Conservation (phyloP, 108 stramenopile genomes). For the Skeletonema tropicum region DNA sequence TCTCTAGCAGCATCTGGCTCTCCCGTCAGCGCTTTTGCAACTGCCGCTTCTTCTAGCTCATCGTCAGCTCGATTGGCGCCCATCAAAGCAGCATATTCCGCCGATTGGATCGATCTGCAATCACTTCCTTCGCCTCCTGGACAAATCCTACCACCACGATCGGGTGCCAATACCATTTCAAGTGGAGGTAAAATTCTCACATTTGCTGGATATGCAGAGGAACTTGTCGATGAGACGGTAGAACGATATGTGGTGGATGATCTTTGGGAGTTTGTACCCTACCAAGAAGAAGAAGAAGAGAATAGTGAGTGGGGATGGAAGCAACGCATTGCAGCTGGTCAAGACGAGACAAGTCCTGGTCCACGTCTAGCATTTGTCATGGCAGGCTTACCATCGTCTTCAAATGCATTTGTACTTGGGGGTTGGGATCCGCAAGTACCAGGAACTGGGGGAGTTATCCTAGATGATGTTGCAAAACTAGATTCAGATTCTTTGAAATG, state of each 20-base stretch:
- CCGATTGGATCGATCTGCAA: constrained; percentile 37
- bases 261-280: constrained; percentile 58
- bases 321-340: constrained; percentile 13
- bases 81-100: constrained; percentile 12
- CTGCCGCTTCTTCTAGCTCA: not conserved
- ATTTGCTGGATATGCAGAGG: constrained; percentile 82
- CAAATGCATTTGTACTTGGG: constrained; percentile 51
- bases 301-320: constrained; percentile 42
- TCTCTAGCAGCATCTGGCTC: not conserved
- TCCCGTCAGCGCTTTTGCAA: constrained; percentile 1
- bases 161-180: constrained; percentile 58
- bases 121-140: constrained; percentile 7
- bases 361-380: constrained; percentile 65
- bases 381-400: constrained; percentile 24
- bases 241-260: constrained; percentile 58
- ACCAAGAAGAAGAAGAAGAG: constrained; percentile 14
- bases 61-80: not conserved
- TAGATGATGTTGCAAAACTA: constrained; percentile 54
- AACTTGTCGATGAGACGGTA: not conserved
- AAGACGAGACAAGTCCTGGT: constrained; percentile 42
- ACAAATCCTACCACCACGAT: constrained; percentile 54
- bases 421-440: constrained; percentile 78
- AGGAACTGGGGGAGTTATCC: constrained; percentile 67
- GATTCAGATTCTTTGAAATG: constrained; percentile 20
- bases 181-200: constrained; percentile 32